Base-by-base conservation (phyloP, 176 grass and related monocot genomes). In the Carex parvula region DNA sequence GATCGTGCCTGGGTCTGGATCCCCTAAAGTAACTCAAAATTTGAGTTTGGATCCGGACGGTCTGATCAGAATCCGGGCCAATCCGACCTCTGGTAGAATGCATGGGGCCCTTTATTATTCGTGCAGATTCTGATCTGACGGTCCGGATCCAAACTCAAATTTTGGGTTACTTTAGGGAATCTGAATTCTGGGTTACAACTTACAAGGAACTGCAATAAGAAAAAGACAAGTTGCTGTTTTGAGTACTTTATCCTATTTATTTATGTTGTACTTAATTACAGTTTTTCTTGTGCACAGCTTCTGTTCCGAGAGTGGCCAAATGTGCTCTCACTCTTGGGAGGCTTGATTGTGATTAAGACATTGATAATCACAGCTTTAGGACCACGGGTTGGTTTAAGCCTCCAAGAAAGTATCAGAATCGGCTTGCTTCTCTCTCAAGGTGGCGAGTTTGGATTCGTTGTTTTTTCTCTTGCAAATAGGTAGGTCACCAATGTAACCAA, bases 391-490 rank as follows among this genome's bases (percentile, higher is more conserved):
- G 93, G 96, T 50, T 83, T 98, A 84, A 95, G 90, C 81, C 86
- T 98, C 61, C 91, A 93, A 92, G 96, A 98, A 87, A 95, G 93
- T 80, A 80, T 98, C 71, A 95, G 93, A 84, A 98, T 95, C 71
- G 96, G 96, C 32, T 74, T 98, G 79, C 88, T 98, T 84, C 93
- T 98, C 86, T 98, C 96, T 76, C 96, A 98, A 95, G 96, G 96
- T 87, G 96, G 96, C 58, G 93, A 98, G 85, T 98, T 98, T 59
- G 96, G 93, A 63, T 98, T 98, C 0, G 93, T 98, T 85, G 93
- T 98, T 62, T 95, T 98, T 92, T 98, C 95, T 71, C 91, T 98
- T 69, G 96, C 93, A 83, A 98, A 98, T 84, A 94, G 92, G 92
- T 92, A 35, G 50, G 73, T 50, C 52, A 57, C 13, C 66, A 57